These are phyloP conservation scores for Trypanosoma brucei DNA, from an alignment of 208 protist species.

Conservation along the genomic window DNA sequence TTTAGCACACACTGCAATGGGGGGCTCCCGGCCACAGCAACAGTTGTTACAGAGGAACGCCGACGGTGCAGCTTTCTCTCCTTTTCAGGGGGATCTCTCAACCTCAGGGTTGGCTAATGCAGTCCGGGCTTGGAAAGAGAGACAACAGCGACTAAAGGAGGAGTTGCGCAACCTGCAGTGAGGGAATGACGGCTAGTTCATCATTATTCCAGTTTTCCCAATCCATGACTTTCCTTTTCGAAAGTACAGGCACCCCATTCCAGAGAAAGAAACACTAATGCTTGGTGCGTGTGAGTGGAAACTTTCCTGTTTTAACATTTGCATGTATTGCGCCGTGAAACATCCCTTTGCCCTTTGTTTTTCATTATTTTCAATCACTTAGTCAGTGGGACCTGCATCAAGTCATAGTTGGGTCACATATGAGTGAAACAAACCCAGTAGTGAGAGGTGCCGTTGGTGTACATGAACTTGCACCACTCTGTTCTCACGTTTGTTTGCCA, in stretches of 20 bases:
- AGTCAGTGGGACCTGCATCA: conserved; percentile 1
- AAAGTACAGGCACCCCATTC: no score
- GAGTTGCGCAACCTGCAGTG: conserved; percentile 48
- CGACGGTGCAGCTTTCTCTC: not conserved
- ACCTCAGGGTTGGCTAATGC: not conserved
- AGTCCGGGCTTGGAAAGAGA: conserved; percentile 30
- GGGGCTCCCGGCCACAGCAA: no score
- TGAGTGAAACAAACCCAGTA: not conserved
- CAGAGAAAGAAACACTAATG: no score
- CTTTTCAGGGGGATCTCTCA: not conserved
- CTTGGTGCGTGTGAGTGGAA: no score
- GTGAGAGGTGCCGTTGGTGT: conserved; percentile 17
- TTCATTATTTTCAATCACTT: conserved; percentile 16
- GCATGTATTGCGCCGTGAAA: not conserved
- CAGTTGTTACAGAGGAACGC: not conserved
- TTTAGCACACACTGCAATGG: no score
- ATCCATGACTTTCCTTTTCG: no score
- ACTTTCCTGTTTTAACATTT: not conserved
- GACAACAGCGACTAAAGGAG: conserved; percentile 42
- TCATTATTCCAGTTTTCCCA: not conserved
- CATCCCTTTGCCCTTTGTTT: not conserved
- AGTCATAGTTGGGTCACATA: not conserved
- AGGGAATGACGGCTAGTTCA: conserved; percentile 24
- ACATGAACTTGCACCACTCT: conserved; percentile 43
- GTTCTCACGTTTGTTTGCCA: conserved; percentile 68